Percentiles rank a stretch among this genome's conserved stretches.
phyloP scores from a whole-genome alignment of 2,329 filamentous ascomycete genomes.

The Bisporella sp. region DNA sequence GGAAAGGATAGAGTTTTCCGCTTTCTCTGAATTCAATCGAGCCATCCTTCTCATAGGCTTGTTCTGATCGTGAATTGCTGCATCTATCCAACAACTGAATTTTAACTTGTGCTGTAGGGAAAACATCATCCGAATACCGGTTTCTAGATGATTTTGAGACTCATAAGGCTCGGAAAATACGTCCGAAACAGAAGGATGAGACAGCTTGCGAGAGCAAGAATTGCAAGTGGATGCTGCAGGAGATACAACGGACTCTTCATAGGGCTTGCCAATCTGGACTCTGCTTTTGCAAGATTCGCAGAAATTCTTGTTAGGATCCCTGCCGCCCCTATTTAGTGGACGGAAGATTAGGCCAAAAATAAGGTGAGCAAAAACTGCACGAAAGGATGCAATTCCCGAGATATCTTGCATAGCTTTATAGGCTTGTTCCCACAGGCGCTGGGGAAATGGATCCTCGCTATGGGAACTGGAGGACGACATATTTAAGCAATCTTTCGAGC shows the following conservation, averaged over 20 bases:
- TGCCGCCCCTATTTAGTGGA: not conserved
- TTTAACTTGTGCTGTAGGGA: not conserved
- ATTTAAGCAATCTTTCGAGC: not conserved
- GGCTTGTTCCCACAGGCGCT: constrained; percentile 12
- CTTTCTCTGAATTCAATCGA: constrained; percentile 1
- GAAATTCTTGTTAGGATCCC: constrained; percentile 3
- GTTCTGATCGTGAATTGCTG: not conserved
- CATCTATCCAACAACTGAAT: not conserved
- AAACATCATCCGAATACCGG: not conserved
- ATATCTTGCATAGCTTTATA: constrained; percentile 7
- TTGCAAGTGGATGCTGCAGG: not conserved
- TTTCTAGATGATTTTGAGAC: not conserved
- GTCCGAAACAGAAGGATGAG: not conserved
- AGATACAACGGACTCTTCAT: not conserved
- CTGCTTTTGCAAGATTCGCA: no score
- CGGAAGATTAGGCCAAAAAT: constrained; percentile 13
- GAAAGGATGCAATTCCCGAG: constrained; percentile 11
- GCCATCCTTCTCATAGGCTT: no score
- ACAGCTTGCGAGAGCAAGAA: not conserved
- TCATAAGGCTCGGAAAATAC: not conserved
- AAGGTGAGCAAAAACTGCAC: constrained; percentile 14
- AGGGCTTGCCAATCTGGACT: no score
- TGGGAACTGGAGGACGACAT: not conserved
- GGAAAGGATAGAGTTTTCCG: constrained; percentile 1
- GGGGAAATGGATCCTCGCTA: constrained; percentile 7